A percentile compares a stretch with the other conserved stretches of the same genome.
These are phyloP conservation scores for Trichoderma gracile DNA, from an alignment of 2,329 filamentous ascomycete species.

Conservation along the genomic window DNA sequence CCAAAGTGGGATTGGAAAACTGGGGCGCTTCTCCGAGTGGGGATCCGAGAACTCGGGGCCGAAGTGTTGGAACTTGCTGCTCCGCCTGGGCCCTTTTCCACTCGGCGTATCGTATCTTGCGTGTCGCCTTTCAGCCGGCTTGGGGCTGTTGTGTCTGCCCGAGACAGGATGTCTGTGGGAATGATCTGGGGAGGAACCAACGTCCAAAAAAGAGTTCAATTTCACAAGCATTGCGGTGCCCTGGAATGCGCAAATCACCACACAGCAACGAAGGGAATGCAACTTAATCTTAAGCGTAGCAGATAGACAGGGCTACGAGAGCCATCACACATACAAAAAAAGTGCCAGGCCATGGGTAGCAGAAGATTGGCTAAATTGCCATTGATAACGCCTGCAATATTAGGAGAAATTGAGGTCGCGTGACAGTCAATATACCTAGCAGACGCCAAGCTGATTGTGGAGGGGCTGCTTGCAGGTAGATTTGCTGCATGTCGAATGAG, in stretches of 20 bases:
- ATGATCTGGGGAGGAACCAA: background rate
- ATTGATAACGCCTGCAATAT: conserved; percentile 13
- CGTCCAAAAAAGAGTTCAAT: background rate
- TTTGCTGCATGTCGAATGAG: conserved; percentile 4
- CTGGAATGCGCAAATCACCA: conserved; percentile 16
- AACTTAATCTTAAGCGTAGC: background rate
- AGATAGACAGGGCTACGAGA: background rate
- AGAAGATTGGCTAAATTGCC: conserved; percentile 18
- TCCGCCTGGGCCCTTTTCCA: background rate
- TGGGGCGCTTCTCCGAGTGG: conserved; percentile 9
- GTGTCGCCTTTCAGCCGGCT: background rate
- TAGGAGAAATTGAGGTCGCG: conserved; percentile 16
- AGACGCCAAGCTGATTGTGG: background rate
- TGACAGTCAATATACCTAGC: background rate
- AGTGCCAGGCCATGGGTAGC: background rate
- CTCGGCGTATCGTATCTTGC: no score
- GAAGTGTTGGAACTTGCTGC: background rate
- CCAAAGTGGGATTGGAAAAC: background rate
- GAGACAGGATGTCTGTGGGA: background rate
- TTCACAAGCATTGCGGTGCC: background rate
- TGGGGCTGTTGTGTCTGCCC: background rate
- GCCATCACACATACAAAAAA: no score
- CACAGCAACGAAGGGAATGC: conserved; percentile 19
- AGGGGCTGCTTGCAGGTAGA: background rate
- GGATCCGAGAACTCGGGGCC: conserved; percentile 22